Percentiles rank a stretch among this genome's conserved stretches.
Conservation (phyloP, 176 grass and related monocot genomes). For the Poa annua region DNA sequence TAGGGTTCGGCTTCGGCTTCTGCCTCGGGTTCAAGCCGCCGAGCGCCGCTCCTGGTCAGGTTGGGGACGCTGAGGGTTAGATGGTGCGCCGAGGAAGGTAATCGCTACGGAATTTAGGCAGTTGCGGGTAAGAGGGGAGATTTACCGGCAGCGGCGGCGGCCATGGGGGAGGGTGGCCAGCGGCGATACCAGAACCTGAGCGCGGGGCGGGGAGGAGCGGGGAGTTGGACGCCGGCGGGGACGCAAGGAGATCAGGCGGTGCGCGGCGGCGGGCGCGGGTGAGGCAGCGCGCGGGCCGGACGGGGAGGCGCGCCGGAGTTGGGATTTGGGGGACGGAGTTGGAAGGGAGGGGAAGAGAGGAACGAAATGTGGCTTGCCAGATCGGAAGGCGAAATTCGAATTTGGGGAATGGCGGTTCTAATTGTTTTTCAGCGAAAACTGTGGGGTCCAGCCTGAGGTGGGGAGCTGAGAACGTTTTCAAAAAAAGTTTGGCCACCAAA, state of each 20-base stretch:
- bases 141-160: constrained; percentile 45
- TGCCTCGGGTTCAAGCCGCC: constrained; percentile 18
- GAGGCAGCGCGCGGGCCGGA: background rate
- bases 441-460: too few relatives aligned
- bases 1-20: constrained; percentile 32
- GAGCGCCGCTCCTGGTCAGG: constrained; percentile 33
- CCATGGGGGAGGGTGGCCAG: constrained; percentile 24
- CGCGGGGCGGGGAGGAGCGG: background rate
- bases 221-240: background rate
- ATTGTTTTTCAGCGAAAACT: too few relatives aligned
- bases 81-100: background rate
- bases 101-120: background rate
- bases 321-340: background rate
- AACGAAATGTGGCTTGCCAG: background rate
- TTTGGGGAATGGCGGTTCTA: background rate
- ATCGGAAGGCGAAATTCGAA: constrained; percentile 28
- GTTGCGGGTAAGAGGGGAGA: background rate
- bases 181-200: background rate
- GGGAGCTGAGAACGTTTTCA: too few relatives aligned
- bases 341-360: background rate
- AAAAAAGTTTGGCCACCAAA: too few relatives aligned
- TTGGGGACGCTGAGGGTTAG: background rate
- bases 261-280: background rate
- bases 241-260: background rate
- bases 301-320: background rate